A percentile compares a stretch with the other conserved stretches of the same genome.
These are phyloP conservation scores for Macrophomina tecta DNA, from an alignment of 2,329 filamentous ascomycete genomes.

Conservation along the genomic window DNA sequence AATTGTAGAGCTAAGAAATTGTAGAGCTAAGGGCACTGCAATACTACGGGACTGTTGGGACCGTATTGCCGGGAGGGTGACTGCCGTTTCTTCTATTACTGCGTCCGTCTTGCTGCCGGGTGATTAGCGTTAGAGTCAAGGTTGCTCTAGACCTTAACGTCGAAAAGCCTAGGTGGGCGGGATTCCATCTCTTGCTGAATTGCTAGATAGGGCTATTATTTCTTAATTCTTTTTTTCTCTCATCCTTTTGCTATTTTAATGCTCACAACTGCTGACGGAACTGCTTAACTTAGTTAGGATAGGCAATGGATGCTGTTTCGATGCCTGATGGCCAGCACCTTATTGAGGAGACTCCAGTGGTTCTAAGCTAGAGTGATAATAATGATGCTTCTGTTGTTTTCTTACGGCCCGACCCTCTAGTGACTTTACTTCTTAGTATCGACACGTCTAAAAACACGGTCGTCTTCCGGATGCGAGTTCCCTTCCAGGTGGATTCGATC, in stretches of 20 bases:
- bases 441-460: no score
- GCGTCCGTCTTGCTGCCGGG: not conserved
- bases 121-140: not conserved
- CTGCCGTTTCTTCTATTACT: not conserved
- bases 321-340: not conserved
- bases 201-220: not conserved
- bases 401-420: no score
- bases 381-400: slow-evolving; percentile 1
- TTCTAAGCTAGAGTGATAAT: not conserved
- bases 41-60: not conserved
- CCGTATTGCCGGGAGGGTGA: not conserved
- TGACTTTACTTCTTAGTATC: no score
- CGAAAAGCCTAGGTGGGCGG: not conserved
- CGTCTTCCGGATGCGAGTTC: no score
- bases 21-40: no score
- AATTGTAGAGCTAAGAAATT: not conserved
- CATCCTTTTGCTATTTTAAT: not conserved
- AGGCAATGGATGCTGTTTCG: not conserved
- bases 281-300: not conserved
- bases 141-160: not conserved
- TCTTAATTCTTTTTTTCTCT: not conserved
- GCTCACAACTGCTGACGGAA: not conserved
- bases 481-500: no score
- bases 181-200: not conserved
- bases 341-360: not conserved